Conservation (phyloP, 2,329 filamentous ascomycete species). For the Ceratocystis alfenasii region DNA sequence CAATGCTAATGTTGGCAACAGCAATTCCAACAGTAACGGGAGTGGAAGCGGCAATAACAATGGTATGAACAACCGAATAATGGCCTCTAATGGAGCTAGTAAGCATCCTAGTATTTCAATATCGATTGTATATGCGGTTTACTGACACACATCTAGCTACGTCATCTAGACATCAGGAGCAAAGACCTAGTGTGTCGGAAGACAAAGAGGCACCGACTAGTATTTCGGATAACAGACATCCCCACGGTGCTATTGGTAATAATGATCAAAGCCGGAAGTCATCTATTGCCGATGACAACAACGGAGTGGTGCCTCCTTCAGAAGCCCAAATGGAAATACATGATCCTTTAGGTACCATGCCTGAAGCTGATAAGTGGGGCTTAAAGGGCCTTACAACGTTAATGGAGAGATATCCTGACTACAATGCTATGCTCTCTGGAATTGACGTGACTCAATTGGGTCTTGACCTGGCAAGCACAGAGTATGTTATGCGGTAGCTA, state of each 20-base stretch:
- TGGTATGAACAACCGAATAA: not conserved
- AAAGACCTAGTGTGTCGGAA: conserved; percentile 31
- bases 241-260: conserved; percentile 38
- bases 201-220: conserved; percentile 31
- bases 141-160: not conserved
- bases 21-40: not conserved
- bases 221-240: conserved; percentile 31
- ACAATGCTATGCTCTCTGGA: conserved; percentile 48
- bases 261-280: conserved; percentile 30
- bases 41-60: not conserved
- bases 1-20: not conserved
- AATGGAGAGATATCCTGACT: conserved; percentile 53
- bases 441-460: conserved; percentile 47
- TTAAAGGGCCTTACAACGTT: conserved; percentile 51
- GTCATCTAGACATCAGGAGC: conserved; percentile 19
- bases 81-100: not conserved
- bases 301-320: conserved; percentile 27
- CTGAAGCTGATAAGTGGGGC: conserved; percentile 52
- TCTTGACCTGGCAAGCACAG: conserved; percentile 44
- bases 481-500: conserved; percentile 35
- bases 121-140: not conserved
- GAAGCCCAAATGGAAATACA: conserved; percentile 31
- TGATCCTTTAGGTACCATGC: conserved; percentile 50
- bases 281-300: conserved; percentile 35
- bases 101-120: not conserved